Percentiles rank a stretch among this genome's conserved stretches.
Evolutionary conservation across 176 grass and related monocot species (phyloP).

Genomic region (Secale cereale): DNA sequence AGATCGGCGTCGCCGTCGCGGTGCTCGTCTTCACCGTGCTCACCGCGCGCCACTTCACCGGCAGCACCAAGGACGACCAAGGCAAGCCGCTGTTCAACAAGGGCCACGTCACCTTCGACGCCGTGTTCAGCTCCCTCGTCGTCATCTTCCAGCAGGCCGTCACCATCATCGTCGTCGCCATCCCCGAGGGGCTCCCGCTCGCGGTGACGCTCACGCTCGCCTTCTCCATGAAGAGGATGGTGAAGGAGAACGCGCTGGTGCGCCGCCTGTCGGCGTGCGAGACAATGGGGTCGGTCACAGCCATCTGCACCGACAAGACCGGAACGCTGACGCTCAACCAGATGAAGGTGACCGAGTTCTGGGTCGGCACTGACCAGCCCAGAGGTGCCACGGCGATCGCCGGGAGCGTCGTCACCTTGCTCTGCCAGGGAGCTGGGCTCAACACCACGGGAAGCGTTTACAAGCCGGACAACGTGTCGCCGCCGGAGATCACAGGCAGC

Average conservation of each 20-base stretch:
- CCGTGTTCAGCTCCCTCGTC: too few relatives aligned
- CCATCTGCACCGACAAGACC: slow-evolving; percentile 92
- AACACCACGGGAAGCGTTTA: slow-evolving; percentile 88
- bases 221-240: slow-evolving; percentile 94
- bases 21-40: too few relatives aligned
- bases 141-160: too few relatives aligned
- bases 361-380: slow-evolving; percentile 43
- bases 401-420: not conserved
- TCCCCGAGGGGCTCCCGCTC: too few relatives aligned
- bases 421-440: slow-evolving; percentile 51
- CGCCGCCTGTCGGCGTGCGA: slow-evolving; percentile 80
- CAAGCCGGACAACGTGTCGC: slow-evolving; percentile 22
- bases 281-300: slow-evolving; percentile 83
- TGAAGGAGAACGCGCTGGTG: slow-evolving; percentile 82
- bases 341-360: slow-evolving; percentile 76
- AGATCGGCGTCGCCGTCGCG: too few relatives aligned
- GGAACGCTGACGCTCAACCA: slow-evolving; percentile 81
- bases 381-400: not conserved
- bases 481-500: slow-evolving; percentile 61
- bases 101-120: too few relatives aligned
- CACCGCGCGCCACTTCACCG: too few relatives aligned
- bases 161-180: too few relatives aligned
- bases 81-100: too few relatives aligned
- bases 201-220: too few relatives aligned
- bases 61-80: too few relatives aligned